Base-by-base conservation (phyloP, 1,139 yeast genomes). In the Kazachstania sp. region DNA sequence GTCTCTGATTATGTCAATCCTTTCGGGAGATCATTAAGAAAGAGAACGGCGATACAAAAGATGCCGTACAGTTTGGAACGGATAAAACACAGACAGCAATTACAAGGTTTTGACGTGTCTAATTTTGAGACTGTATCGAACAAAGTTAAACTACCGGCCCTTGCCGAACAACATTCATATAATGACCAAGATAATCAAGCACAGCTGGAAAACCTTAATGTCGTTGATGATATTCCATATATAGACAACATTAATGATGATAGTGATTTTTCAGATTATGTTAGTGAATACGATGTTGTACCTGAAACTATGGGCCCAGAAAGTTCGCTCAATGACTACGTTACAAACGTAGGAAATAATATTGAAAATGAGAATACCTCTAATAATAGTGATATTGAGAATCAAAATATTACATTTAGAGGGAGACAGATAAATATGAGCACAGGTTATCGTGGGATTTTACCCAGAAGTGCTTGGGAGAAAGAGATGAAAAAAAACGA, bases 51-150 rank as follows among this genome's bases (percentile, higher is more conserved):
- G 1, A 61, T 63, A 15, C 67, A 64, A 45, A 60, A 56, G 45
- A 56, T 59, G 57, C 67, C 67, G 2, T 64, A 64, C 43, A 64
- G 66, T 49, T 45, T 64, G 35, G 68, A 64, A 38, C 54, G 65
- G 37, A 51, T 64, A 20, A 59, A 53, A 44, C 66, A 64, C 45
- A 55, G 55, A 39, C 63, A 61, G 34, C 44, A 58, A 13, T 36
- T 64, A 37, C 54, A 59, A 47, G 67, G 67, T 0, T 56, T 50
- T 45, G 65, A 61, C 44, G 51, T 61, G 1, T 49, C 62, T 4
- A 43, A 44, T 11, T 54, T 52, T 48, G 55, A 54, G 8, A 12
- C 34, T n/a, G 46, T 49, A 9, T 52, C 54, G 6, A 49, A 54
- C 29, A 40, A 47, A 6, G 44, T 53, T 5, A 28, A 37, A 9